Conservation (phyloP, 2,329 filamentous ascomycete species). For the Magnaporthiopsis rhizophila region DNA sequence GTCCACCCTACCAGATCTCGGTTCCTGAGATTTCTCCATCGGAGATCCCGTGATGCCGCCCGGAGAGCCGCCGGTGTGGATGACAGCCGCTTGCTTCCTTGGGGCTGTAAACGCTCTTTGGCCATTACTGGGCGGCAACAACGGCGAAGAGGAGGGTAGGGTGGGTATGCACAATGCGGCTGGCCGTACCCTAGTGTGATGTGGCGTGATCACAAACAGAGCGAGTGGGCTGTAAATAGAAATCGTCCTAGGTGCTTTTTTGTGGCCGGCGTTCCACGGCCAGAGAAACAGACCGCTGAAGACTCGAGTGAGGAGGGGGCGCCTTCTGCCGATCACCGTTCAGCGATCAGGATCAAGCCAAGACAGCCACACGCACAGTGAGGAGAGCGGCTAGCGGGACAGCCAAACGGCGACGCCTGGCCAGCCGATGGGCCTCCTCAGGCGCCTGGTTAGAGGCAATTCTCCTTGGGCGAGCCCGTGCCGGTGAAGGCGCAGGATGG, state of each 20-base stretch:
- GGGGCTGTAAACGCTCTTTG: background rate
- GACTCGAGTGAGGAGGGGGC: background rate
- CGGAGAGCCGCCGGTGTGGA: conserved; percentile 2
- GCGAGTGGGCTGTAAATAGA: conserved; percentile 1
- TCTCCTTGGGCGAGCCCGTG: conserved; percentile 11
- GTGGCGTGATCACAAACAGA: background rate
- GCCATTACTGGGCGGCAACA: background rate
- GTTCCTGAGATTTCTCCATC: background rate
- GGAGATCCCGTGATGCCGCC: background rate
- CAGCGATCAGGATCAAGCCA: background rate
- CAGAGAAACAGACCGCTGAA: background rate
- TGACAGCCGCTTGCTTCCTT: background rate
- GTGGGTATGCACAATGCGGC: conserved; percentile 6
- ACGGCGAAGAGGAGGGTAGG: background rate
- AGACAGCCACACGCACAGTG: background rate
- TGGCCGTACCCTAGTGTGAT: background rate
- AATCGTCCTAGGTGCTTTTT: background rate
- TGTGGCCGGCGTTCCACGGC: background rate
- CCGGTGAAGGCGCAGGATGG: background rate
- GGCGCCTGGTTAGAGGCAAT: conserved; percentile 24
- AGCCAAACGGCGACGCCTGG: background rate
- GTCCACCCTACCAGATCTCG: background rate
- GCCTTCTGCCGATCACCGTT: background rate
- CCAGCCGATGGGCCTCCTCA: background rate
- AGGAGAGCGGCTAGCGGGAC: background rate